These are phyloP conservation scores for Boletus subparvulus DNA, from an alignment of 768 basidiomycete species.

Conservation along the genomic window DNA sequence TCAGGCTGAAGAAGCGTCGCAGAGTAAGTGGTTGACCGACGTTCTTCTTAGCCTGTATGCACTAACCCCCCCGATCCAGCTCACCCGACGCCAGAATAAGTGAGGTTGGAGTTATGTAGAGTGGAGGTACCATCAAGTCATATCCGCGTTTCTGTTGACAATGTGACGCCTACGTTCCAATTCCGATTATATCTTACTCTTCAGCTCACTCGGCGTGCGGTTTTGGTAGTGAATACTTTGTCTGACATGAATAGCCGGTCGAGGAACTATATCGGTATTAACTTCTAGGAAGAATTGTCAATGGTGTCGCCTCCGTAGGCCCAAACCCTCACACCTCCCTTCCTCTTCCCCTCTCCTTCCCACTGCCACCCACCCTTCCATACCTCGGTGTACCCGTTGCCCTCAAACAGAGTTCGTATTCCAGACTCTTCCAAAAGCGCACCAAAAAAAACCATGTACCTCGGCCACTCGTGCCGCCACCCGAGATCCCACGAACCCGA, in stretches of 20 bases:
- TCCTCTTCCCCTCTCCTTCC: constrained; percentile 57
- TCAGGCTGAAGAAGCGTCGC: constrained; percentile 86
- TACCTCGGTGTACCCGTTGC: constrained; percentile 61
- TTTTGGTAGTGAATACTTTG: neutral
- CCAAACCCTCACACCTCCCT: constrained; percentile 75
- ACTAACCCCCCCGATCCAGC: constrained; percentile 35
- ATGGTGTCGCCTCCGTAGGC: constrained; percentile 20
- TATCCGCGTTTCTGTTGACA: constrained; percentile 8
- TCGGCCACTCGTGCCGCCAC: constrained; percentile 80
- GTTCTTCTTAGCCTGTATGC: neutral
- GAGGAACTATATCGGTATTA: neutral
- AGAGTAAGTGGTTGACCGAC: constrained; percentile 53
- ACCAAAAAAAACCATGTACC: constrained; percentile 81
- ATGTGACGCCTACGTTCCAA: neutral
- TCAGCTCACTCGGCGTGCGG: neutral
- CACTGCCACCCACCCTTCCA: constrained; percentile 75
- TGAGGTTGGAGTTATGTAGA: constrained; percentile 12
- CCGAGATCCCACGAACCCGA: constrained; percentile 26
- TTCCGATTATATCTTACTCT: neutral
- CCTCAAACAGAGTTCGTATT: constrained; percentile 46
- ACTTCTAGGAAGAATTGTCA: neutral
- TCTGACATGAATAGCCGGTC: neutral
- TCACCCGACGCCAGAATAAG: constrained; percentile 43
- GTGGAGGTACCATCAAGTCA: neutral
- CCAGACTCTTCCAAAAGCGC: constrained; percentile 58